A percentile compares a stretch with the other conserved stretches of the same genome.
Evolutionary conservation across 768 basidiomycete genomes (phyloP).

Genomic region (Rhizopogon salebrosus): DNA sequence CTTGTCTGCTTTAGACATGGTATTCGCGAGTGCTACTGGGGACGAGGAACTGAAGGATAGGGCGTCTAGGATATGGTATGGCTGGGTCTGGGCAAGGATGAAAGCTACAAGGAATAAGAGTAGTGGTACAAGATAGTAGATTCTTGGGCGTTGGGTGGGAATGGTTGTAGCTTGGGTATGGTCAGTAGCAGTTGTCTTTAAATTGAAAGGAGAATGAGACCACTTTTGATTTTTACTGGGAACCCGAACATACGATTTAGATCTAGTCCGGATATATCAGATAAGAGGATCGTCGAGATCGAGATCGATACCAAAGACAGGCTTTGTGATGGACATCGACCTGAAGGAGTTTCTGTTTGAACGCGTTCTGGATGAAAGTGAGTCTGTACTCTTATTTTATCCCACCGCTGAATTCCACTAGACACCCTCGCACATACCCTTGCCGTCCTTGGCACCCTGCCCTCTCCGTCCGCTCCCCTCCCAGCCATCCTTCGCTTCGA

Average conservation of each 20-base stretch:
- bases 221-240: neutral
- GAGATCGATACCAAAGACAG: too few species aligned
- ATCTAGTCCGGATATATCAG: too few species aligned
- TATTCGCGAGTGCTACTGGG: neutral
- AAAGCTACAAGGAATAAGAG: neutral
- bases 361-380: constrained; percentile 49
- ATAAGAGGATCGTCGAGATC: too few species aligned
- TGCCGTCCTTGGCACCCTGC: constrained; percentile 65
- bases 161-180: neutral
- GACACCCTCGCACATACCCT: constrained; percentile 45
- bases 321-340: constrained; percentile 7
- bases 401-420: neutral
- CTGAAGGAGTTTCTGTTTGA: constrained; percentile 52
- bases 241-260: neutral
- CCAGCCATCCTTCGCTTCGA: constrained; percentile 73
- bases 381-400: too few species aligned
- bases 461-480: constrained; percentile 22
- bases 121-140: neutral
- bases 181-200: neutral
- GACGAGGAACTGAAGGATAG: neutral
- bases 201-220: neutral
- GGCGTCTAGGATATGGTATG: neutral
- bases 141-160: neutral
- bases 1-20: constrained; percentile 32
- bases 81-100: neutral